phyloP scores from a whole-genome alignment of 1,139 yeast species.

The Yamadazyma trypodendri region DNA sequence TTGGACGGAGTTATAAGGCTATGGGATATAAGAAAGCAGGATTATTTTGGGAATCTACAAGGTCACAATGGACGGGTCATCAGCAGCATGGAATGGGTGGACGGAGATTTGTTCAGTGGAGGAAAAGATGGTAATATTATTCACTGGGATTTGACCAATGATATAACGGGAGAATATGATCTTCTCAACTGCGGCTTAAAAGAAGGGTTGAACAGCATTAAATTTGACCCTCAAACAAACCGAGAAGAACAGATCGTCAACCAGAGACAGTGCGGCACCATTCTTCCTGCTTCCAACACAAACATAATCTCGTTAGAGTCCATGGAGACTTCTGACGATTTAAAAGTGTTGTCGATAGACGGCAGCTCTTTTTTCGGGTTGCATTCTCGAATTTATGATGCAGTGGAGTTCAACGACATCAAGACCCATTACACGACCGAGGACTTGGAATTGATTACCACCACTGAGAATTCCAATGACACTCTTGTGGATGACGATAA shows the following conservation, averaged over 20 bases:
- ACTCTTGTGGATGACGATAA: constrained; percentile 27
- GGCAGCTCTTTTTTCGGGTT: constrained; percentile 55
- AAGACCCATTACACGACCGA: constrained; percentile 34
- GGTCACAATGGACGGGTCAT: constrained; percentile 57
- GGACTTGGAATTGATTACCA: constrained; percentile 27
- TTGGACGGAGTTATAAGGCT: constrained; percentile 57
- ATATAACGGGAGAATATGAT: constrained; percentile 19
- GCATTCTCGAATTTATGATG: constrained; percentile 44
- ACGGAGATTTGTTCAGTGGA: constrained; percentile 60
- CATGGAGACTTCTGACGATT: constrained; percentile 28
- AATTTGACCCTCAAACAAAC: constrained; percentile 33
- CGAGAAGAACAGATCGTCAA: constrained; percentile 28
- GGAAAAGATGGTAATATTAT: constrained; percentile 71
- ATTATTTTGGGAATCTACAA: constrained; percentile 49
- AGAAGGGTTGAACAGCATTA: constrained; percentile 47
- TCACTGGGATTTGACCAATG: constrained; percentile 63
- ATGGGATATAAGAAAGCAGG: constrained; percentile 73
- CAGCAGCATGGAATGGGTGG: constrained; percentile 63
- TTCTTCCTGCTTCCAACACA: constrained; percentile 56
- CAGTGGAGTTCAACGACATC: constrained; percentile 21
- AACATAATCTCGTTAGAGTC: constrained; percentile 45
- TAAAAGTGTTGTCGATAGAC: constrained; percentile 51
- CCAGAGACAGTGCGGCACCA: constrained; percentile 61
- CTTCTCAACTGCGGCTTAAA: constrained; percentile 42
- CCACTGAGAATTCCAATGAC: constrained; percentile 19